phyloP scores from a whole-genome alignment of 1,139 yeast genomes.

The Geotrichum fermentans region DNA sequence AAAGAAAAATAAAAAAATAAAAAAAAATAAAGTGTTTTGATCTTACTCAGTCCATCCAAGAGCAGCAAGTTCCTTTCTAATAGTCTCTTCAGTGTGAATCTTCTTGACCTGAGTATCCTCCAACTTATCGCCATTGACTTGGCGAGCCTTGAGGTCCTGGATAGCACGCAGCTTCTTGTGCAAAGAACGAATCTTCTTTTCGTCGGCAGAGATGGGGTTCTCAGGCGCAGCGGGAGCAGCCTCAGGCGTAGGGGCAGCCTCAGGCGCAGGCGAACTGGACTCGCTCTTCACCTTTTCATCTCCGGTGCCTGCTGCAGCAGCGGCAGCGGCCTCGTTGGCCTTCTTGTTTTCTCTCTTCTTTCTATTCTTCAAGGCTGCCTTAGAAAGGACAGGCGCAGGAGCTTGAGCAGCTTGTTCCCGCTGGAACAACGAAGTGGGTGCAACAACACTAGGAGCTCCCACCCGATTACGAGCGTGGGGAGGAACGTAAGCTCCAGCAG shows the following conservation, averaged over 20 bases:
- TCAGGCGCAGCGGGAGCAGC: slow-evolving; percentile 29
- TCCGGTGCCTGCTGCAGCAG: slow-evolving; percentile 29
- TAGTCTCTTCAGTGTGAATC: slow-evolving; percentile 77
- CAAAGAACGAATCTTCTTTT: slow-evolving; percentile 84
- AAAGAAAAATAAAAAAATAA: slow-evolving; percentile 5
- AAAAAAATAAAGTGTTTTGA: not conserved
- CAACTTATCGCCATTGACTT: slow-evolving; percentile 74
- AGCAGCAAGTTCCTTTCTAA: slow-evolving; percentile 62
- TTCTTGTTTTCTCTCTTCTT: slow-evolving; percentile 73
- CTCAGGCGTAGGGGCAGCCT: slow-evolving; percentile 29
- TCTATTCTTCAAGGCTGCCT: slow-evolving; percentile 67
- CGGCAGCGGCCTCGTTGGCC: slow-evolving; percentile 29
- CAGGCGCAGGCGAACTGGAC: slow-evolving; percentile 27
- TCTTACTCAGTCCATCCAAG: slow-evolving; percentile 61
- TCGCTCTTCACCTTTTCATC: slow-evolving; percentile 25
- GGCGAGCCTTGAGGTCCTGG: slow-evolving; percentile 80
- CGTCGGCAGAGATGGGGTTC: slow-evolving; percentile 50
- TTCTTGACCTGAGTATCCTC: slow-evolving; percentile 92
- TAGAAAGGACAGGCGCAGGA: slow-evolving; percentile 41
- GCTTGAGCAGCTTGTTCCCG: slow-evolving; percentile 27
- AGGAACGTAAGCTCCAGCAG: slow-evolving; percentile 88
- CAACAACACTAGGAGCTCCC: slow-evolving; percentile 34
- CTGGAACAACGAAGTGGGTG: slow-evolving; percentile 36
- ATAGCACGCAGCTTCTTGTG: slow-evolving; percentile 92
- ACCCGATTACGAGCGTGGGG: slow-evolving; percentile 71